Base-by-base conservation (phyloP, 164 flowering plant genomes). In the Dillenia suffruticosa region DNA sequence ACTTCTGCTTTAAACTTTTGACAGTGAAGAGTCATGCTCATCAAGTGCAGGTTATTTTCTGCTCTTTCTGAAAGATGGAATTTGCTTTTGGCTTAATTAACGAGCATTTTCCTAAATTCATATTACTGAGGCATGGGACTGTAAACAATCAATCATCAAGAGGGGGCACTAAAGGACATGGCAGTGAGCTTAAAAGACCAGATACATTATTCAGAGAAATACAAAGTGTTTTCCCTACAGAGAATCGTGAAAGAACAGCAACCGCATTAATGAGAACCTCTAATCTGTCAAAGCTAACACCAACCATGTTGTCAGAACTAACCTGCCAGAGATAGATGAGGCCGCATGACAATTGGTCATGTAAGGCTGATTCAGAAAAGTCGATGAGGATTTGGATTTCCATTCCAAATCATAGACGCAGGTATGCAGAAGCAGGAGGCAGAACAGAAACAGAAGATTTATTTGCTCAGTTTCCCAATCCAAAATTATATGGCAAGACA, bases 1-100 rank as follows among this genome's bases (percentile, higher is more conserved):
- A 40, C 62, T 57, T 57, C 56, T 55, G 40, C 40, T 4, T 54
- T 12, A 10, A 10, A 52, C 22, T 54, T 67, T 46, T 69, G 68
- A 72, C 87, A 89, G 92, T 46, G 90, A 87, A 66, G 92, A 87
- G 68, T 87, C 92, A 22, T 74, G 88, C 79, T 81, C 86, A 47
- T 83, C 86, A 54, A 79, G 70, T 72, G 84, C 92, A 84, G 96
- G 96, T 89, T 54, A 26, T 53, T 46, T 26, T 32, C 19, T 22
- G 17, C 16, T 64, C 13, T 22, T 62, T 49, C 6, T 8, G 54
- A 71, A 32, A 10, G n/a, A 55, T 5, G 45, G 46, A 13, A 5
- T 55, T 44, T 56, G 63, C 19, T 19, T 24, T 47, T 14, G 43
- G 5, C 46, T 46, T 10, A 61, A 19, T 54, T 45, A 43, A 13